A percentile compares a stretch with the other conserved stretches of the same genome.
phyloP scores from a whole-genome alignment of 148 eudicot genomes.

The Vaccinium corymbosum region DNA sequence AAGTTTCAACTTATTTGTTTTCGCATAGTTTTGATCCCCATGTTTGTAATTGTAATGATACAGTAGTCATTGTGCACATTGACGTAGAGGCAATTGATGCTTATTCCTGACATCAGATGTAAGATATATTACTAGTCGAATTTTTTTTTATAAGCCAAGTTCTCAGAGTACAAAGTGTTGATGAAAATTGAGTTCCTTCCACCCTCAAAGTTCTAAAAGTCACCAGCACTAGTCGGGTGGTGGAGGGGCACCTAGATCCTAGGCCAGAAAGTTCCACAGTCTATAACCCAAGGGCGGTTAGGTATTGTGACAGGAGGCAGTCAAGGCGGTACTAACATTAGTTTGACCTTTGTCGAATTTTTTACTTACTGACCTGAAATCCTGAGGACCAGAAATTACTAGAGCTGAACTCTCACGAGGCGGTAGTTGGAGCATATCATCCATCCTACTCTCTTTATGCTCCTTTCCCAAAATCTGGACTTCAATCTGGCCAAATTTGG shows the following conservation, averaged over 20 bases:
- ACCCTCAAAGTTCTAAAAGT: too few species aligned
- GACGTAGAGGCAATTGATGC: not conserved
- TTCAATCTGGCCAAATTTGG: not conserved
- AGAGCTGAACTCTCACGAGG: not conserved
- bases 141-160: too few species aligned
- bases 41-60: not conserved
- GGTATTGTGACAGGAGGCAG: too few species aligned
- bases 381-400: not conserved
- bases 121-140: too few species aligned
- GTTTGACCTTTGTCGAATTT: not conserved
- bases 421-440: not conserved
- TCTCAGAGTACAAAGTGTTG: too few species aligned
- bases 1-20: not conserved
- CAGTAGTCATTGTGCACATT: not conserved
- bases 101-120: too few species aligned
- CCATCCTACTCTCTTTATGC: not conserved
- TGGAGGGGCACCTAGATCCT: too few species aligned
- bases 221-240: too few species aligned
- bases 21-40: not conserved
- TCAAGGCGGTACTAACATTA: too few species aligned
- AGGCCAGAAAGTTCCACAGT: too few species aligned
- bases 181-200: too few species aligned
- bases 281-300: too few species aligned
- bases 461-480: not conserved
- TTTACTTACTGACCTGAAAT: not conserved